Conservation (phyloP, 495 filamentous ascomycete species). For the Talaromyces adpressus region DNA sequence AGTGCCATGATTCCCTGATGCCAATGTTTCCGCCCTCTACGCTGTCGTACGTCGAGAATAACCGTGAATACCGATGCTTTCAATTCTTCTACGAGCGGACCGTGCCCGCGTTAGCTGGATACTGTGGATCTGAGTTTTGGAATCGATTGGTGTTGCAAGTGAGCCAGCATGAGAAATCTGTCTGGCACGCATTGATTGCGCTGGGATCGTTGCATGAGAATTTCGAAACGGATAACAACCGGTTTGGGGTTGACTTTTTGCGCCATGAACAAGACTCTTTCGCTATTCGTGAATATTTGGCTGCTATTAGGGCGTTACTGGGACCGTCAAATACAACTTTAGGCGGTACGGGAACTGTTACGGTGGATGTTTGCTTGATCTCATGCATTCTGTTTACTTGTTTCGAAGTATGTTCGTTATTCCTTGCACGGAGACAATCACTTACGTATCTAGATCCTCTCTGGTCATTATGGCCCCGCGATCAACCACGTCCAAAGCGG, state of each 20-base stretch:
- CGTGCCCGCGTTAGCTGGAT: conserved; percentile 52
- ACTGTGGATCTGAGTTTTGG: conserved; percentile 58
- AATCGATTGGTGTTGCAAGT: conserved; percentile 46
- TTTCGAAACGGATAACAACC: conserved; percentile 26
- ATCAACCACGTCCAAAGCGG: conserved; percentile 26
- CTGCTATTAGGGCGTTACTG: conserved; percentile 33
- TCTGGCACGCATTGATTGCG: conserved; percentile 57
- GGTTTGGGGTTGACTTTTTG: background rate
- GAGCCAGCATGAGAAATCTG: conserved; percentile 51
- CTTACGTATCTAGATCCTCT: conserved; percentile 17
- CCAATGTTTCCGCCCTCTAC: conserved; percentile 1
- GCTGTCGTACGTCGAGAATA: conserved; percentile 9
- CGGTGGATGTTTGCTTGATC: conserved; percentile 39
- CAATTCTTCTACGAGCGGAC: conserved; percentile 54
- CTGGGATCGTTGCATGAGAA: conserved; percentile 58
- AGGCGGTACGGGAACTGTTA: background rate
- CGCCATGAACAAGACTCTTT: conserved; percentile 16
- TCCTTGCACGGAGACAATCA: background rate
- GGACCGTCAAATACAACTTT: background rate
- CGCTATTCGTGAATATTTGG: conserved; percentile 44
- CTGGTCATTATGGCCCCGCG: conserved; percentile 25
- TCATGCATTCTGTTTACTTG: conserved; percentile 31
- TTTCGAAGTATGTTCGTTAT: conserved; percentile 15
- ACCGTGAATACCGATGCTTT: conserved; percentile 45
- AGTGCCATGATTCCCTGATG: background rate